Base-by-base conservation (phyloP, 345 rosid genomes). In the Syzygium aromaticum region DNA sequence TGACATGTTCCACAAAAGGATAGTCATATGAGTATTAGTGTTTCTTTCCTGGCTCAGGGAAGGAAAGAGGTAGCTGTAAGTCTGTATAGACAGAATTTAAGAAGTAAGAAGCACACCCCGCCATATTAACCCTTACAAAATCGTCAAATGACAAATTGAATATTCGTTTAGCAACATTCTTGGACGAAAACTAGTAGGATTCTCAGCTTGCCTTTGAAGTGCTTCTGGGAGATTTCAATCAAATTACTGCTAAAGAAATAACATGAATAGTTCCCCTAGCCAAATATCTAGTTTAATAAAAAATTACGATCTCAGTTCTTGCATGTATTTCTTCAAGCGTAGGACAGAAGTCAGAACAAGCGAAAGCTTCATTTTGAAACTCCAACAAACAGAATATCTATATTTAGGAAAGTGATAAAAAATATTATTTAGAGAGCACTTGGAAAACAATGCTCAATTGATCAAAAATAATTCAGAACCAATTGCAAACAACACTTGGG, bases 311-410 rank as follows among this genome's bases (percentile, higher is more conserved):
- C 82, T 73, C 25, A 73, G 49, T 38, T 38, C 25, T 73, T 73
- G 82, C 27, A 73, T 33, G 21, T 38, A 38, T 38, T 22, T 73
- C 14, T 73, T 73, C 82, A 73, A 73, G 38, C 38, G 46, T 38
- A 73, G 80, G 14, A 73, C 23, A 67, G 17, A 16, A 30, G 38
- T 61, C 33, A n/a, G 90, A 88, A 89, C 86, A 89, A 88, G 96
- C 11, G 89, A 98, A 98, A 86, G 99, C 94, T 90, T 97, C 99
- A 21, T 90, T 92, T 84, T 98, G 96, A 92, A 98, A 98, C 0
- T 98, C 99, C 90, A 96, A 93, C 91, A 95, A 95, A 89, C 97
- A 91, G 46, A 99, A 99, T 98, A 96, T 98, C 98, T 95, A 96
- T 46, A 95, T 95, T 59, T 96, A 94, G 80, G 99, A 98, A 89